A percentile compares a stretch with the other conserved stretches of the same genome.
Conservation (phyloP, 2,329 filamentous ascomycete species). For the Annulohypoxylon truncatum region DNA sequence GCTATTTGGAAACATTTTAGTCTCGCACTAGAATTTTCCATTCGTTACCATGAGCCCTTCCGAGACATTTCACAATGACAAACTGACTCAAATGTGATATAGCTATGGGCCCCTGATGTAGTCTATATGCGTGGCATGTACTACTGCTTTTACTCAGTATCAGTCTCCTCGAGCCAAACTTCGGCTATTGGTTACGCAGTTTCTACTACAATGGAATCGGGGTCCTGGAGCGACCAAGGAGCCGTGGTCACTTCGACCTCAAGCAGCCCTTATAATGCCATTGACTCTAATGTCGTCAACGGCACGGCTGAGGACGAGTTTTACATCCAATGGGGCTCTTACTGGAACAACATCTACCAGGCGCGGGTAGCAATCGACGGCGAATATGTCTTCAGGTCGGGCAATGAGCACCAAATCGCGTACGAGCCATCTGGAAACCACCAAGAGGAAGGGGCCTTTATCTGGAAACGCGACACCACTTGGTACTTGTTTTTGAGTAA, state of each 20-base stretch:
- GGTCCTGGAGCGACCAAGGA: conserved; percentile 39
- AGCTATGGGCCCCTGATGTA: conserved; percentile 40
- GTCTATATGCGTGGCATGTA: conserved; percentile 35
- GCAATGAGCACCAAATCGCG: conserved; percentile 58
- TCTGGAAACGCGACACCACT: conserved; percentile 64
- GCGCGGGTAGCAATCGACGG: conserved; percentile 59
- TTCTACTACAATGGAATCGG: conserved; percentile 34
- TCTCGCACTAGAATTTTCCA: not conserved
- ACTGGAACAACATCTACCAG: conserved; percentile 70
- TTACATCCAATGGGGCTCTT: conserved; percentile 69
- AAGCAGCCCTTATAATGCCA: conserved; percentile 61
- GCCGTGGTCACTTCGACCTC: conserved; percentile 45
- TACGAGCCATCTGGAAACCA: conserved; percentile 62
- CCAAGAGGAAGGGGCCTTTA: conserved; percentile 64
- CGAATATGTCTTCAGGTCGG: conserved; percentile 43
- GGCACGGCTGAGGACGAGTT: conserved; percentile 51
- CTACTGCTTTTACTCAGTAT: conserved; percentile 40
- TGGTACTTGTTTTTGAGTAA: conserved; percentile 72
- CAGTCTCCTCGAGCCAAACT: conserved; percentile 16
- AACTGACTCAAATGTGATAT: conserved; percentile 9
- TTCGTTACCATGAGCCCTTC: not conserved
- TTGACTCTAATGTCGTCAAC: conserved; percentile 63
- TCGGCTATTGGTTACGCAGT: conserved; percentile 39
- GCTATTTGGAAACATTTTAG: not conserved
- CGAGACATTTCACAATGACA: not conserved